These are phyloP conservation scores for Paralagenidium karlingii DNA, from an alignment of 352 stramenopile species.

Conservation along the genomic window DNA sequence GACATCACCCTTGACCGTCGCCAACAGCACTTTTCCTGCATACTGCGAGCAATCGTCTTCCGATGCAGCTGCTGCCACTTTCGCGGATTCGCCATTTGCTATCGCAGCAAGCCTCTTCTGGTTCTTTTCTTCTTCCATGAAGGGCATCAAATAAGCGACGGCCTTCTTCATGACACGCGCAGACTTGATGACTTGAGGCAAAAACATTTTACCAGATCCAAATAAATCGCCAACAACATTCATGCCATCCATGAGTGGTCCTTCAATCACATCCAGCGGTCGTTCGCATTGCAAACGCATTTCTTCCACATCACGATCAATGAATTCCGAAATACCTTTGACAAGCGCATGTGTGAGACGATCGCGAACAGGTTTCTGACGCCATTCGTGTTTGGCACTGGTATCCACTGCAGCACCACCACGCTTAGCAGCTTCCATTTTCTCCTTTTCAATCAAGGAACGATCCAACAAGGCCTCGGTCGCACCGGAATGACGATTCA, in stretches of 20 bases:
- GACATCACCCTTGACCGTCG: constrained; percentile 98
- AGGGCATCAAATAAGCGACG: constrained; percentile 94
- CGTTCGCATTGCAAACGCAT: constrained; percentile 53
- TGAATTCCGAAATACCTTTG: constrained; percentile 95
- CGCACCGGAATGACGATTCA: constrained; percentile 82
- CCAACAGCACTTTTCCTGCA: constrained; percentile 91
- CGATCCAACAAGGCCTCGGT: constrained; percentile 89
- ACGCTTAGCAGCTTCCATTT: constrained; percentile 74
- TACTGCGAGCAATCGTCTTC: constrained; percentile 76
- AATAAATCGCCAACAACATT: constrained; percentile 97
- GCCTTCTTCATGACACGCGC: constrained; percentile 98
- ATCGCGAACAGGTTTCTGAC: constrained; percentile 82
- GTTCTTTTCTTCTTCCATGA: constrained; percentile 97
- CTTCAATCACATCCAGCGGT: constrained; percentile 96
- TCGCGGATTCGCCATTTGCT: constrained; percentile 65
- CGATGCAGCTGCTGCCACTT: no score
- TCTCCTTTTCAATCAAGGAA: constrained; percentile 77
- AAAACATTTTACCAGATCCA: constrained; percentile 96
- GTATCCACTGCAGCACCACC: constrained; percentile 34
- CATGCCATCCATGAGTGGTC: constrained; percentile 97
- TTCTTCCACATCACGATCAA: constrained; percentile 94
- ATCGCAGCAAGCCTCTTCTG: constrained; percentile 56
- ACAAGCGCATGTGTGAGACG: constrained; percentile 93
- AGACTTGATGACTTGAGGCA: constrained; percentile 98
- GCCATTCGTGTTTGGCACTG: constrained; percentile 78